Base-by-base conservation (phyloP, 2,329 filamentous ascomycete species). In the Aspergillus fumigatiaffinis region DNA sequence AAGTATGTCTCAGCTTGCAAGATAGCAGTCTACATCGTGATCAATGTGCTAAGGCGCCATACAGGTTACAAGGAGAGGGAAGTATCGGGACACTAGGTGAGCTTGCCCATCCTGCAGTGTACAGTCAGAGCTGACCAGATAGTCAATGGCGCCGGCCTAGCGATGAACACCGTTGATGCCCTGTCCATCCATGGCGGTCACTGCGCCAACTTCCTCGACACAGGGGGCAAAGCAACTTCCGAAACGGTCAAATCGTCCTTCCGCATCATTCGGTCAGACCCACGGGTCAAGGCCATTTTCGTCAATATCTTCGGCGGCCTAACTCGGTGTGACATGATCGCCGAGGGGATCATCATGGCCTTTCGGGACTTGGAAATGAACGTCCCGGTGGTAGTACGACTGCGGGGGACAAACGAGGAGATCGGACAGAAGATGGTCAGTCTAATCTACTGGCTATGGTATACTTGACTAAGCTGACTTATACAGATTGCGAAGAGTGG, bases 141-240 rank as follows among this genome's bases (percentile, higher is more conserved):
- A 61, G 91, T 96, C 62, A 96, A 96, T 68, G 91, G 92, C 47
- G 92, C 92, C 0, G 92, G 92, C 0, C 82, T 96, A 1, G 91
- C 91, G 0, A 94, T 96, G 89, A 94, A 94, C 71, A 96, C 91
- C 0, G 86, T 92, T 58, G 92, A 96, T 71, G 88, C 89, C 0
- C 83, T 96, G 1, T 80, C 83, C 2, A 76, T 85, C 12, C 83
- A 85, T 54, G 87, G 87, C 8, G 90, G 90, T 1, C 75, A 79
- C 35, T 87, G 87, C 25, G 85, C 90, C 10, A 96, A 96, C 67
- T 96, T 96, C 71, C 81, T 96, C 54, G 92, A 96, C 71, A 95
- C 90, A 0, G 92, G 92, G 28, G 92, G 92, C 38, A 94, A 95
- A 72, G 92, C 92, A 0, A 96, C 91, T 0, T 84, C 84, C 29